phyloP scores from a whole-genome alignment of 2,329 filamentous ascomycete species.

The Colletotrichum gigasporum region DNA sequence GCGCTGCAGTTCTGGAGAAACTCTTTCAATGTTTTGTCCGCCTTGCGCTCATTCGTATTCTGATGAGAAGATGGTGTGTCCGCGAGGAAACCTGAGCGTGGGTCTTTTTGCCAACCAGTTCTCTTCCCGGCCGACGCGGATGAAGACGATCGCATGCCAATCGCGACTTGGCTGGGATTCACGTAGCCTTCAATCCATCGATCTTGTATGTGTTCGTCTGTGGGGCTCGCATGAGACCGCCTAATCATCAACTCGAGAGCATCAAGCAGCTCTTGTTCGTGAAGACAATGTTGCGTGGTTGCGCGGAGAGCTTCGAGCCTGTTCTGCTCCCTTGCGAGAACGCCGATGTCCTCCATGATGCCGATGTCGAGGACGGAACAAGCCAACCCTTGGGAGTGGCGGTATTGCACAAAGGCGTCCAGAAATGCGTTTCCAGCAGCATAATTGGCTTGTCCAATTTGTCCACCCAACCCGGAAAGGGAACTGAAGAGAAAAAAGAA shows the following conservation, averaged over 20 bases:
- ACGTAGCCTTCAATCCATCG: slow-evolving; percentile 5
- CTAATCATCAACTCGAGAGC: slow-evolving; percentile 23
- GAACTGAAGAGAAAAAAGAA: slow-evolving; percentile 51
- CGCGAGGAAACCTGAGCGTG: slow-evolving; percentile 34
- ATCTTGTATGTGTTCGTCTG: neutral
- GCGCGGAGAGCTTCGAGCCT: slow-evolving; percentile 25
- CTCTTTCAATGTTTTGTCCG: neutral
- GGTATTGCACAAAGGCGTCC: slow-evolving; percentile 49
- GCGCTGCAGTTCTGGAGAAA: slow-evolving; percentile 1
- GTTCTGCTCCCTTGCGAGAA: slow-evolving; percentile 37
- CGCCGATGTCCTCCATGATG: slow-evolving; percentile 48
- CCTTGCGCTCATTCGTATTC: neutral
- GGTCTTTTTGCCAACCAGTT: slow-evolving; percentile 34
- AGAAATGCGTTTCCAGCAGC: slow-evolving; percentile 51
- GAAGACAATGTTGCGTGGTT: slow-evolving; percentile 26
- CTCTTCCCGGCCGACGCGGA: slow-evolving; percentile 4
- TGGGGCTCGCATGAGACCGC: neutral
- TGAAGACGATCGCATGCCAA: slow-evolving; percentile 20
- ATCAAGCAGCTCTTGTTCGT: slow-evolving; percentile 35
- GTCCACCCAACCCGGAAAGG: slow-evolving; percentile 44
- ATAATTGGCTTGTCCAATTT: slow-evolving; percentile 50
- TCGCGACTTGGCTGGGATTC: slow-evolving; percentile 33
- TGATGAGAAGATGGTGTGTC: neutral
- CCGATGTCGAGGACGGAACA: slow-evolving; percentile 52
- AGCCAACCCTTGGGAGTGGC: slow-evolving; percentile 44